Evolutionary conservation across 805 yeast species (phyloP).

Genomic region (Sugiyamaella marilandica): DNA sequence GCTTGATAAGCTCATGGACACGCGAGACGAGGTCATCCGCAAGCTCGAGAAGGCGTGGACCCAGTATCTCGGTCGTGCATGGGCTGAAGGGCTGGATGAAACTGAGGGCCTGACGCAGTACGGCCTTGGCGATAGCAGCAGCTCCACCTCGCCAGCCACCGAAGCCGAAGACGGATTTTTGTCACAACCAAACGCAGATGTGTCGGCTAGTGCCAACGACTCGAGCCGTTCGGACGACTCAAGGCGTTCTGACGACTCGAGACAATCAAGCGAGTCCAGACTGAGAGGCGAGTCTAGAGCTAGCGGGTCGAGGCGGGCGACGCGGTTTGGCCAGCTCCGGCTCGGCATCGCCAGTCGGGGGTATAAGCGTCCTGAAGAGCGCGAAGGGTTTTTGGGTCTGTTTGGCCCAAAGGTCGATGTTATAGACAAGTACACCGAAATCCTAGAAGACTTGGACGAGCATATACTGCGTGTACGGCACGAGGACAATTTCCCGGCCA

Average conservation of each 20-base stretch:
- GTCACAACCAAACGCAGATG: neutral
- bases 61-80: slow-evolving; percentile 48
- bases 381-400: slow-evolving; percentile 55
- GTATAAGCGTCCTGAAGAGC: slow-evolving; percentile 56
- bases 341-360: slow-evolving; percentile 24
- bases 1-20: slow-evolving; percentile 59
- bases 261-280: no score
- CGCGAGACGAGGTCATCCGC: slow-evolving; percentile 49
- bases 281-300: neutral
- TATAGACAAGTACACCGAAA: slow-evolving; percentile 67
- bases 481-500: slow-evolving; percentile 51
- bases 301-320: neutral
- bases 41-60: slow-evolving; percentile 71
- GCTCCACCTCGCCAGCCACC: neutral
- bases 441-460: slow-evolving; percentile 63
- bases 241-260: no score
- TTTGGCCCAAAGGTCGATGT: slow-evolving; percentile 75
- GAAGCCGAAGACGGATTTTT: neutral
- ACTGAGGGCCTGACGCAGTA: neutral
- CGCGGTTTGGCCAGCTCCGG: slow-evolving; percentile 14
- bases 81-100: slow-evolving; percentile 11
- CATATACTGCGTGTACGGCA: slow-evolving; percentile 52
- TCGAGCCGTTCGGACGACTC: neutral
- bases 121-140: neutral
- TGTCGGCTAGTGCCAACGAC: neutral